These are phyloP conservation scores for Malbranchea zuffiana DNA, from an alignment of 2,329 filamentous ascomycete species.

Conservation along the genomic window DNA sequence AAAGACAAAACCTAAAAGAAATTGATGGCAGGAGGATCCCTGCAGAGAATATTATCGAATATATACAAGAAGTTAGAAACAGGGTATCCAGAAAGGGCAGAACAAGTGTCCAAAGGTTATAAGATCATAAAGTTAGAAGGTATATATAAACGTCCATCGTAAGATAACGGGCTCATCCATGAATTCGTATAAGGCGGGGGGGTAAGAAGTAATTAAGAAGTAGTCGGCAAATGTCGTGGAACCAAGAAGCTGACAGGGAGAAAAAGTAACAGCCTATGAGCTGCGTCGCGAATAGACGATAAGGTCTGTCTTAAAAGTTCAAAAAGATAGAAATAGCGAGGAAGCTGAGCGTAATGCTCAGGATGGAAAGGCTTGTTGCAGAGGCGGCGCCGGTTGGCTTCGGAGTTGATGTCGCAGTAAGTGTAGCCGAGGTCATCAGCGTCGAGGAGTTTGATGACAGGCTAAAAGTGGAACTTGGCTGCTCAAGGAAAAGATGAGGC, in stretches of 20 bases:
- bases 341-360: conserved; percentile 16
- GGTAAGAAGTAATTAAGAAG: background rate
- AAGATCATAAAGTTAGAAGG: background rate
- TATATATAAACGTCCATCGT: conserved; percentile 10
- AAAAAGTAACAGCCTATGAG: conserved; percentile 2
- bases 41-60: too few species aligned
- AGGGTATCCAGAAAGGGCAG: conserved; percentile 9
- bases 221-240: background rate
- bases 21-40: too few species aligned
- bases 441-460: conserved; percentile 11
- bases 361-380: conserved; percentile 13
- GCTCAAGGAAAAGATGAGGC: conserved; percentile 12
- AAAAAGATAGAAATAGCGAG: conserved; percentile 14
- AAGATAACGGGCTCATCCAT: conserved; percentile 13
- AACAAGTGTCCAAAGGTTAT: background rate
- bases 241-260: conserved; percentile 2
- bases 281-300: too few species aligned
- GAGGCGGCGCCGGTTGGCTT: conserved; percentile 13
- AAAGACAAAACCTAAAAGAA: too few species aligned
- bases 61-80: conserved; percentile 5
- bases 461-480: conserved; percentile 10
- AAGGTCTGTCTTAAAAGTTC: conserved; percentile 12
- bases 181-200: conserved; percentile 7
- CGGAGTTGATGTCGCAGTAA: conserved; percentile 6
- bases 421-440: conserved; percentile 8